These are phyloP conservation scores for Sutorius australiensis DNA, from an alignment of 768 basidiomycete species.

Conservation along the genomic window DNA sequence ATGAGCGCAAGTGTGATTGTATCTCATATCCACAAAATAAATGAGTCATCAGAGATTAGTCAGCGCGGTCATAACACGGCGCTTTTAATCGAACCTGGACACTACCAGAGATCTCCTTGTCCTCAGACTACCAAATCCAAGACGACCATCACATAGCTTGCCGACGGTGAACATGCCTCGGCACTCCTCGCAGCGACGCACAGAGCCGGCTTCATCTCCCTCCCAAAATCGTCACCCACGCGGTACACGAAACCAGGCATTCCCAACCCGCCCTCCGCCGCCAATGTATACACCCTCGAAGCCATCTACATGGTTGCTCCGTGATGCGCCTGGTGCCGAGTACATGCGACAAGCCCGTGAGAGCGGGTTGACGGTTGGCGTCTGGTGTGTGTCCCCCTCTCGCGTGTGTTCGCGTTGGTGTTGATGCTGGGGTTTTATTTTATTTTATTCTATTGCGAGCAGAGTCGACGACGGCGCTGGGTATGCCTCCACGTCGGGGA, in stretches of 20 bases:
- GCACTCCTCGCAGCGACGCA: conserved; percentile 60
- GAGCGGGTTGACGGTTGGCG: conserved; percentile 50
- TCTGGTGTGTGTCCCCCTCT: too few species aligned
- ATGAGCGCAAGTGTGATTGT: too few species aligned
- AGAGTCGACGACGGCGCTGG: conserved; percentile 61
- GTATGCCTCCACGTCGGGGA: conserved; percentile 44
- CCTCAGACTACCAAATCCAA: conserved; percentile 57
- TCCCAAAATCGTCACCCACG: conserved; percentile 73
- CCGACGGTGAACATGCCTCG: conserved; percentile 34
- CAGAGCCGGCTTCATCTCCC: conserved; percentile 43
- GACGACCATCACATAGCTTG: conserved; percentile 45
- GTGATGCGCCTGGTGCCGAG: conserved; percentile 72
- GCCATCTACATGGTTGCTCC: conserved; percentile 76
- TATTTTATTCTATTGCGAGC: neutral
- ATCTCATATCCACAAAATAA: too few species aligned
- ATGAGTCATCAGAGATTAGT: neutral
- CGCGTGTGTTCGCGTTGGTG: neutral
- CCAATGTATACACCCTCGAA: conserved; percentile 72
- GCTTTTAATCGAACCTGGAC: too few species aligned
- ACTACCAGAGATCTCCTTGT: conserved; percentile 44
- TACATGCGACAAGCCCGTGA: conserved; percentile 87
- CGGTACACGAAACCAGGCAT: conserved; percentile 69
- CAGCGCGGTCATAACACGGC: neutral
- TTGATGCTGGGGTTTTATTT: neutral
- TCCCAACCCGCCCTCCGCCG: conserved; percentile 22